A percentile compares a stretch with the other conserved stretches of the same genome.
Conservation (phyloP, 2,329 filamentous ascomycete genomes). For the Fusarium sp. region DNA sequence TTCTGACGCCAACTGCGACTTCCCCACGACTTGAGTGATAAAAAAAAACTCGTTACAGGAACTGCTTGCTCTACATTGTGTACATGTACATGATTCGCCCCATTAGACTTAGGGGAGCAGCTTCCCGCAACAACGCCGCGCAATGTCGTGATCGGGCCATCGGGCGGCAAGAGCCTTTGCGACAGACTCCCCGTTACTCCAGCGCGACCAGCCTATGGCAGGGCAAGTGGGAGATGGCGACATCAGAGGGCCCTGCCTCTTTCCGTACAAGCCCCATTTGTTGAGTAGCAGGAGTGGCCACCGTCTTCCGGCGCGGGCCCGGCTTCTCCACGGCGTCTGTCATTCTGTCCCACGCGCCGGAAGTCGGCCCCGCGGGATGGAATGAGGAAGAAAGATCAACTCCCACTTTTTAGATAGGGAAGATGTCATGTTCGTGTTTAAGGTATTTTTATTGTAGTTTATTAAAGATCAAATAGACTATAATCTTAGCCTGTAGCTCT, state of each 20-base stretch:
- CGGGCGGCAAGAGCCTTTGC: conserved; percentile 35
- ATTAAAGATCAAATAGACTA: background rate
- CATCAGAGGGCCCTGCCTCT: conserved; percentile 30
- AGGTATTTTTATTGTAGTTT: background rate
- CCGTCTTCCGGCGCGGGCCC: conserved; percentile 2
- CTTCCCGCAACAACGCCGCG: conserved; percentile 27
- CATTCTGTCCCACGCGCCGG: conserved; percentile 35
- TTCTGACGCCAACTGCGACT: conserved; percentile 17
- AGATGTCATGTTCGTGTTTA: background rate
- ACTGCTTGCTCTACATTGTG: background rate
- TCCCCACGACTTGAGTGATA: conserved; percentile 17
- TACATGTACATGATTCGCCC: conserved; percentile 19
- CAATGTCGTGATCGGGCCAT: conserved; percentile 44
- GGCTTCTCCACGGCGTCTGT: conserved; percentile 26
- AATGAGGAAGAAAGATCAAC: background rate
- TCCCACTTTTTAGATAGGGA: background rate
- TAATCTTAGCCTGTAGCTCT: background rate
- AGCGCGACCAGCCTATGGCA: conserved; percentile 33
- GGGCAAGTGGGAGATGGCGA: conserved; percentile 34
- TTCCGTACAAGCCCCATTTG: conserved; percentile 29
- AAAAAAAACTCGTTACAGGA: conserved; percentile 25
- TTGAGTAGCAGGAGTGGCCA: conserved; percentile 32
- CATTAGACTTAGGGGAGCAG: background rate
- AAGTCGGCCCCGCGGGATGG: conserved; percentile 41
- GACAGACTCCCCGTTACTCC: conserved; percentile 30